Evolutionary conservation across 345 rosid genomes (phyloP), one percentile per base, ranked within the genome.

Genomic region (Passiflora organensis): DNA sequence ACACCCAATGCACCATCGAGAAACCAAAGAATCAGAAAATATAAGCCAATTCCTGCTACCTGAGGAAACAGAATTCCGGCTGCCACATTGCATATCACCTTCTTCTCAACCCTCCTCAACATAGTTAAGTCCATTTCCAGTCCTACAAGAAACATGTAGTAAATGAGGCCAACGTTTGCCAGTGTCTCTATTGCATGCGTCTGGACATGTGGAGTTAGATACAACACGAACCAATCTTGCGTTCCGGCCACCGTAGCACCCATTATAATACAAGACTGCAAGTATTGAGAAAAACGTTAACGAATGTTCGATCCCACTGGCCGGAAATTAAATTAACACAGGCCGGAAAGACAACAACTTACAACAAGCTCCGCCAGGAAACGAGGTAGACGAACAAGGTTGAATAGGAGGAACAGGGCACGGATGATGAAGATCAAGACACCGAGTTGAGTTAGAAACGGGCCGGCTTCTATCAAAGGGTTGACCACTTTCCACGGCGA

Each of bases 141-240:
- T 2, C 78, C 78, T 14, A 69, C 64, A 13, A 73, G 51, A 58
- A 73, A 73, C 68, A 69, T 65, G 37, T 65, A 69, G 22, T 65
- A 61, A 47, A 63, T 65, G 2, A 65, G 20, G n/a, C 64, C 71
- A 13, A 65, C n/a, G 1, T 62, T 42, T 13, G 50, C 71, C 37
- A 68, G 41, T n/a, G 71, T 60, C 46, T 59, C 64, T 2, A 55
- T 28, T 3, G 48, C 24, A 36, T 11, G 25, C 20, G 42, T 60
- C 13, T 25, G 45, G 5, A 53, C 62, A 0, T 24, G n/a, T 0
- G 77, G 65, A 17, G 22, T 41, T 1, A 64, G 0, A 2, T 9
- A 43, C 1, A 2, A 16, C 18, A 6, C 5, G 11, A 3, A 22
- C 19, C 16, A 10, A 0, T 1, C 4, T 1, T 5, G 43, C 0